Base-by-base conservation (phyloP, 116 monocot species). In the Posidonia oceanica region DNA sequence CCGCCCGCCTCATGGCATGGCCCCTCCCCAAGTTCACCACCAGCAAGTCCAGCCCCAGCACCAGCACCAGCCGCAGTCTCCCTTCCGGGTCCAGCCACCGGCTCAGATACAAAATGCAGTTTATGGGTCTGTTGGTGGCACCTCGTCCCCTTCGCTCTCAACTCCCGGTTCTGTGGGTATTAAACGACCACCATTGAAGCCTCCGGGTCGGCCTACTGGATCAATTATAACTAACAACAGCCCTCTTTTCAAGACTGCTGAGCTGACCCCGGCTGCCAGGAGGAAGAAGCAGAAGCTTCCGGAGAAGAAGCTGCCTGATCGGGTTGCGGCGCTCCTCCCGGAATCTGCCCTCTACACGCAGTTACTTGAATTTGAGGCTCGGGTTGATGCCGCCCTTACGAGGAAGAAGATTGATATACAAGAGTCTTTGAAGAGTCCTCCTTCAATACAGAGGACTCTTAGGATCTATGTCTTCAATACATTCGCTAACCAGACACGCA, bases 381-480 rank as follows among this genome's bases (percentile, higher is more conserved):
- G 97, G 18, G 79, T 97, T n/a, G 97, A 97, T 59, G 78, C 97
- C 0, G 97, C 97, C 0, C 81, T 97, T n/a, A 52, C 87, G 0
- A 53, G 92, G 62, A 97, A 97, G 83, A 97, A 97, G 77, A 61
- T 89, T 3, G 97, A 97, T 71, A 89, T 97, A 54, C 97, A 97
- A 62, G 92, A 92, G 58, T 74, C 97, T 2, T 52, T 97, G 12
- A 97, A 92, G 58, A 74, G 53, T 39, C 97, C 89, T 37, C 92
- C 97, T 29, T 77, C 85, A 20, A 20, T 92, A 52, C 97, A 97
- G 80, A 81, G 76, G 54, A 92, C 87, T 5, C 85, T 97, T 23
- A 71, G 97, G n/a, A 81, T 97, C 55, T 97, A 97, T 37, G 87
- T 97, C 17, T 97, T 97, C 76, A 97, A 97, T 57, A 92, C 92